Base-by-base conservation (phyloP, 176 grass and related monocot genomes). In the Hordeum marinum region DNA sequence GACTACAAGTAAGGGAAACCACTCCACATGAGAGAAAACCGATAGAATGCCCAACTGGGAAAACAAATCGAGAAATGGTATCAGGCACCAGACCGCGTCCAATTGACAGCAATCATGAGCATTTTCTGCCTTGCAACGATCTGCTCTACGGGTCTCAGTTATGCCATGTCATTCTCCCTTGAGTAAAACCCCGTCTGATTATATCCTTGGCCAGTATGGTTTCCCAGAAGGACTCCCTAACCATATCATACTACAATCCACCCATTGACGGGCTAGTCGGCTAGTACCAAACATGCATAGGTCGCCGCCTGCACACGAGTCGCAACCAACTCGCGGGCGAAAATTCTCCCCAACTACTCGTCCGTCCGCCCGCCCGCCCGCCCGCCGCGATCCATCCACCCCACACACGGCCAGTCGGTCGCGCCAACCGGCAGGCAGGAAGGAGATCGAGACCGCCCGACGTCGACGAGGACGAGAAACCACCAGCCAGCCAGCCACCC, bases 261-360 rank as follows among this genome's bases (percentile, higher is more conserved):
- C 29, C 29, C 29, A 29, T 27, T 62, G 48, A 21, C 23, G 15
- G 15, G 3, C 48, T 52, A 52, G 15, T 52, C 23, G 3, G 5
- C 35, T 34, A 3, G 31, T 29, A 15, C 12, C 78, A 55, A 32
- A 40, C 29, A 41, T 40, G 1, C 54, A 57, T 48, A 81, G 78
- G 52, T 52, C 78, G 50, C 4, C 3, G 3, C 36, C 58, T 25
- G 46, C 48, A 18, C 31, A 32, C 2, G 43, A 62, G 36, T 15
- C 37, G 50, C 72, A 85, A 81, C 69, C 14, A 77, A 81, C 68
- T 25, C 26, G 52, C 27, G n/a, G 61, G 3, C 46, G 63, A 85
- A 64, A 84, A 26, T 57, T 62, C 41, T 78, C 72, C 83, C 72
- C 72, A 57, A 11, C 50, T 31, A 69, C 83, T 63, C 5, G 35